Evolutionary conservation across 768 basidiomycete species (phyloP).

Genomic region (Boletus reticulatus): DNA sequence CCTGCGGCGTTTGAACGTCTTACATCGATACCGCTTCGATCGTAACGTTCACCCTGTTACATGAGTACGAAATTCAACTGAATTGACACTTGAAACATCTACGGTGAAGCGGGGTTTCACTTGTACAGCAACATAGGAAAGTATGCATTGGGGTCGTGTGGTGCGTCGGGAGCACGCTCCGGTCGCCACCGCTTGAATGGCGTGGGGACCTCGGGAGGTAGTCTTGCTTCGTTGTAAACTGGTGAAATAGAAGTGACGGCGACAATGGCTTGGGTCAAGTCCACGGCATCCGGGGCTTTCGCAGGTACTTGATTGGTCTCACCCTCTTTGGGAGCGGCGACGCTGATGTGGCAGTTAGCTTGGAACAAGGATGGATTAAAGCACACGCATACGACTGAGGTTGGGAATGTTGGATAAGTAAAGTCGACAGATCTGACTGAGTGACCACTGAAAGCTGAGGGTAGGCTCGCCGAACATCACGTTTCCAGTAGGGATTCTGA

Average conservation of each 20-base stretch:
- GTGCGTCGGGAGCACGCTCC: constrained; percentile 68
- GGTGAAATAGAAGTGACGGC: constrained; percentile 55
- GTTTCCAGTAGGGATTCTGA: constrained; percentile 94
- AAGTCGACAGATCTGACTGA: constrained; percentile 73
- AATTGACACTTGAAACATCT: constrained; percentile 11
- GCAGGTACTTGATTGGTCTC: constrained; percentile 46
- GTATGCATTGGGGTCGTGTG: constrained; percentile 78
- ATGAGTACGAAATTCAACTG: constrained; percentile 34
- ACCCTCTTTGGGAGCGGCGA: constrained; percentile 48
- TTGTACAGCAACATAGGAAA: constrained; percentile 79
- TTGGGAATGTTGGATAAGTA: constrained; percentile 79
- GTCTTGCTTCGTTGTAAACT: constrained; percentile 56
- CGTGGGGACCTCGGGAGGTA: constrained; percentile 74
- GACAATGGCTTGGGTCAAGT: constrained; percentile 71
- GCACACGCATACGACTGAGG: constrained; percentile 54
- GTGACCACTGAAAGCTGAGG: constrained; percentile 90
- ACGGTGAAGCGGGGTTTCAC: constrained; percentile 18
- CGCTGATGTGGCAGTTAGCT: constrained; percentile 35
- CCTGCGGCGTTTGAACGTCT: not conserved
- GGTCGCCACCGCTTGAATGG: constrained; percentile 75
- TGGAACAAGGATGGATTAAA: not conserved
- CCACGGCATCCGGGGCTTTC: constrained; percentile 43
- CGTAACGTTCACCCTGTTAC: not conserved
- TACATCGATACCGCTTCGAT: not conserved
- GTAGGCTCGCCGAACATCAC: constrained; percentile 89